phyloP scores from a whole-genome alignment of 73 alveolate species.

The Breviolum minutum region DNA sequence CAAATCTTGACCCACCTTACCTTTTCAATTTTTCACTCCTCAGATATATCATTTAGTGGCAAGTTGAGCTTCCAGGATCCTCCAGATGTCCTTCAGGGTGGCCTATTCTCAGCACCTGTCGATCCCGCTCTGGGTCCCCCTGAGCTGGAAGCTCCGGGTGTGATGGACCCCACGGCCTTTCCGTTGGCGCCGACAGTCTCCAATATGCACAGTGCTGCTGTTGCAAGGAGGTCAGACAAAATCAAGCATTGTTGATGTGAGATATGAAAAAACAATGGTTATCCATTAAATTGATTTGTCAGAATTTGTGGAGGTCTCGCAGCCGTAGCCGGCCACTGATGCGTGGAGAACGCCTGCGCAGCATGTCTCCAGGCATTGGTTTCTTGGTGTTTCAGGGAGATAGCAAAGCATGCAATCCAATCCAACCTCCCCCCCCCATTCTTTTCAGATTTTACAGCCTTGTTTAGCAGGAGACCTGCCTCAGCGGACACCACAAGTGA shows the following conservation, averaged over 20 bases:
- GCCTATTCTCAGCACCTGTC: neutral
- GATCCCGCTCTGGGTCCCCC: no score
- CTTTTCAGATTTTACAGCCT: no score
- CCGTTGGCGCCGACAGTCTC: neutral
- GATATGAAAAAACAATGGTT: no score
- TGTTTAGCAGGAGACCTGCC: neutral
- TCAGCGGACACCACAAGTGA: conserved; percentile 6
- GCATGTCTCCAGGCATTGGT: conserved; percentile 50
- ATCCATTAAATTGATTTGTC: no score
- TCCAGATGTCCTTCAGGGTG: neutral
- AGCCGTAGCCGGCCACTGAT: conserved; percentile 63
- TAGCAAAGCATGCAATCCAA: no score
- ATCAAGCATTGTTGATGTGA: neutral
- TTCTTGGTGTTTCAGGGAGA: no score
- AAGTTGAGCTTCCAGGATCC: neutral
- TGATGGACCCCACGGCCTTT: neutral
- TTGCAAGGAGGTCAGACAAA: neutral
- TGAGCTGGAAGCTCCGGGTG: conserved; percentile 43
- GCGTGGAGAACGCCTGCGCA: conserved; percentile 61
- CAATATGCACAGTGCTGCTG: neutral
- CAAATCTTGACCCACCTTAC: no score
- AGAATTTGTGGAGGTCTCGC: neutral
- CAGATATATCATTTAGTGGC: no score
- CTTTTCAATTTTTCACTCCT: no score
- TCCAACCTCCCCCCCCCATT: no score